Evolutionary conservation across 2,329 filamentous ascomycete genomes (phyloP).

Genomic region (Leptographium procerum): DNA sequence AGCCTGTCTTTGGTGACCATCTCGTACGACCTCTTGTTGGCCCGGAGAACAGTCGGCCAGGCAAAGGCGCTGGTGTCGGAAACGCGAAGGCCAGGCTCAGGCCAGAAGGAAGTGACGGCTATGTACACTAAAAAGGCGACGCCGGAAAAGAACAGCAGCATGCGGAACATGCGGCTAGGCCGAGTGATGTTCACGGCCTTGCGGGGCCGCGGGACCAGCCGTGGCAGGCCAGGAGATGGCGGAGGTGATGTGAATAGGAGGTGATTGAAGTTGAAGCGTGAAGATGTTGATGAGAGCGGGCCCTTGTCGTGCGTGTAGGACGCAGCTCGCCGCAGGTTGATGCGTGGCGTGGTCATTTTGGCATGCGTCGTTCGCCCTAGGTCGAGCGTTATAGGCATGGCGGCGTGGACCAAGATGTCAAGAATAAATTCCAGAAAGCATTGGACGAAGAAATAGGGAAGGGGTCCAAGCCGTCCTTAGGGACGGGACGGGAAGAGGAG

Average conservation of each 20-base stretch:
- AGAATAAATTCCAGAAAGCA: background rate
- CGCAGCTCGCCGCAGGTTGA: conserved; percentile 48
- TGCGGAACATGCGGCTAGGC: conserved; percentile 45
- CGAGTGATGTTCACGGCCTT: conserved; percentile 47
- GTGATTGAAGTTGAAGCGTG: conserved; percentile 55
- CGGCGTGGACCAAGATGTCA: background rate
- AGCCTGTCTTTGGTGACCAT: conserved; percentile 54
- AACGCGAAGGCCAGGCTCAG: conserved; percentile 5
- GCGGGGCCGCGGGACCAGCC: conserved; percentile 49
- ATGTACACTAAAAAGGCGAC: conserved; percentile 42
- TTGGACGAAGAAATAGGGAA: background rate
- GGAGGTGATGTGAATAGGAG: conserved; percentile 56
- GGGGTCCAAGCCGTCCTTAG: background rate
- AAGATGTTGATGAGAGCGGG: conserved; percentile 48
- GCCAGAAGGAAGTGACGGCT: conserved; percentile 21
- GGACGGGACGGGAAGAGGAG: background rate
- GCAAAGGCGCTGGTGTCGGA: conserved; percentile 15
- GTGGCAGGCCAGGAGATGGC: conserved; percentile 59
- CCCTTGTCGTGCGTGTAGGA: conserved; percentile 45
- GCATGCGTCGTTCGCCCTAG: conserved; percentile 30
- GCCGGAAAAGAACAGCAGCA: conserved; percentile 41
- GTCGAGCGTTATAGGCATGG: conserved; percentile 36
- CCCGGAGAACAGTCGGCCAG: conserved; percentile 27
- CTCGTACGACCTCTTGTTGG: conserved; percentile 40
- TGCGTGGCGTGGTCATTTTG: conserved; percentile 41